phyloP scores from a whole-genome alignment of 345 rosid genomes.

The Syzygium grande region DNA sequence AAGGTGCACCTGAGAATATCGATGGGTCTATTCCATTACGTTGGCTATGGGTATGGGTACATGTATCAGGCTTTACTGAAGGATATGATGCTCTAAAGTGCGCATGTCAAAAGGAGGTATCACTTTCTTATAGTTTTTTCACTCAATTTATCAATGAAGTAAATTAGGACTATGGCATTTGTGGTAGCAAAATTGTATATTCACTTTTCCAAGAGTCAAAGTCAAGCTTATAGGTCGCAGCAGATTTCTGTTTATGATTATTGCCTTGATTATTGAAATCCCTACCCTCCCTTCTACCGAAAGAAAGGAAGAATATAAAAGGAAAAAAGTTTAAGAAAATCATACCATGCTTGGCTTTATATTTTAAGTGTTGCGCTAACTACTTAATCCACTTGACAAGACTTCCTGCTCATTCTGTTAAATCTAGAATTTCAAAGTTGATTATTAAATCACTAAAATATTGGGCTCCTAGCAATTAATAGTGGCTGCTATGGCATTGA shows the following conservation, averaged over 20 bases:
- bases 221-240: neutral
- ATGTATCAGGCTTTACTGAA: conserved; percentile 74
- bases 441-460: neutral
- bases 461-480: neutral
- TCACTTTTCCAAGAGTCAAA: neutral
- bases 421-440: neutral
- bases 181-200: neutral
- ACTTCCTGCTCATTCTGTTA: neutral
- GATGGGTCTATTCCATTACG: conserved; percentile 14
- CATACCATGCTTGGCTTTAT: neutral
- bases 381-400: neutral
- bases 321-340: neutral
- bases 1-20: conserved; percentile 3
- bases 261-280: neutral
- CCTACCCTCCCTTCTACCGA: neutral
- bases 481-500: neutral
- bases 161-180: conserved; percentile 1
- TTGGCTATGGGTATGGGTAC: conserved; percentile 81
- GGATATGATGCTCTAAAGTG: conserved; percentile 58
- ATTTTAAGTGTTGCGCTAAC: neutral
- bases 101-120: conserved; percentile 70
- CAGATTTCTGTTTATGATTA: neutral
- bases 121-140: neutral
- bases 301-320: neutral
- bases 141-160: conserved; percentile 26